Percentiles rank a stretch among this genome's conserved stretches.
These are phyloP conservation scores for Fusarium miscanthi DNA, from an alignment of 2,329 filamentous ascomycete genomes.

Conservation along the genomic window DNA sequence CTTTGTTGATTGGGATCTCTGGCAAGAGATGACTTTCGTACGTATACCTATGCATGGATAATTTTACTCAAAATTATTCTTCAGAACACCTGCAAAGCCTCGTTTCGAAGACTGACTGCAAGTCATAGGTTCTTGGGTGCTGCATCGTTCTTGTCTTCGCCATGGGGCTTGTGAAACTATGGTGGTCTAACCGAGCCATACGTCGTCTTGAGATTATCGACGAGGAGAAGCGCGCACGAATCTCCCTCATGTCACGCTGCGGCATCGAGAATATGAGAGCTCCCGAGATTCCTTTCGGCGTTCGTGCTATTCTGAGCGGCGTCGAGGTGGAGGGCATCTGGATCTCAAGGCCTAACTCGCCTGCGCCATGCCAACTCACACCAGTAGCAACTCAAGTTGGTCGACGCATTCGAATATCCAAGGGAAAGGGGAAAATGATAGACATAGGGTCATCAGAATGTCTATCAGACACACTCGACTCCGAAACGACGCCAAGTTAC, in stretches of 20 bases:
- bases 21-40: conserved; percentile 93
- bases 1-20: conserved; percentile 79
- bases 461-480: neutral
- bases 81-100: neutral
- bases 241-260: conserved; percentile 65
- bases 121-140: conserved; percentile 73
- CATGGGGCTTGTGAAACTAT: conserved; percentile 75
- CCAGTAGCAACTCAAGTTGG: conserved; percentile 43
- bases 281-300: conserved; percentile 83
- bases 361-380: conserved; percentile 42
- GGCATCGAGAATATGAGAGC: conserved; percentile 55
- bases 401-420: conserved; percentile 17
- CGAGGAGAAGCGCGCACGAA: conserved; percentile 69
- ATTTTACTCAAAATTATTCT: neutral
- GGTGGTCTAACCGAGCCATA: conserved; percentile 66
- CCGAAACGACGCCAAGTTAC: neutral
- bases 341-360: conserved; percentile 67
- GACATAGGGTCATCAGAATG: conserved; percentile 8
- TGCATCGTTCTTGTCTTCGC: conserved; percentile 77
- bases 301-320: conserved; percentile 85
- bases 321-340: conserved; percentile 88
- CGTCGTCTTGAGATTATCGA: conserved; percentile 72
- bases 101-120: conserved; percentile 1
- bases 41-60: conserved; percentile 52
- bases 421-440: conserved; percentile 39